These are phyloP conservation scores for Mediolabrus comicus DNA, from an alignment of 108 stramenopile species.

Conservation along the genomic window DNA sequence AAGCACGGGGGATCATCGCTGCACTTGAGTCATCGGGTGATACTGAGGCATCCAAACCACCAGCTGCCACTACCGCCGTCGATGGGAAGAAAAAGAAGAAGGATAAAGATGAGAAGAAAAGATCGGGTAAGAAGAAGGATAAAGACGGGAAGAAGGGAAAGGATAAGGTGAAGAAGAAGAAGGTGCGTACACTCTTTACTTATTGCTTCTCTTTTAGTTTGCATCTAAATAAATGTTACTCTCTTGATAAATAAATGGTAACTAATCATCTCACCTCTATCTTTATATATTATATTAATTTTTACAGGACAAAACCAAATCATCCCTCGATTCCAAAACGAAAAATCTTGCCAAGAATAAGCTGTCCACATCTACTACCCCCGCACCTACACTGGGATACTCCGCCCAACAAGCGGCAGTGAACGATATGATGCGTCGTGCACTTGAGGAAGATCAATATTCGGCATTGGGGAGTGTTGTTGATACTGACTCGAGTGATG, in stretches of 20 bases:
- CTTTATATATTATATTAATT: background rate
- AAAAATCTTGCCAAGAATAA: background rate
- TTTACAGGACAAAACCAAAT: background rate
- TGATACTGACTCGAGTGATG: constrained; percentile 40
- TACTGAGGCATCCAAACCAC: background rate
- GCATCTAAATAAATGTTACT: background rate
- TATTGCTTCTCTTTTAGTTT: background rate
- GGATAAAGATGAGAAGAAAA: constrained; percentile 18
- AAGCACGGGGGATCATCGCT: background rate
- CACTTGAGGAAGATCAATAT: constrained; percentile 85
- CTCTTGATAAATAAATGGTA: background rate
- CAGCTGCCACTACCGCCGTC: background rate
- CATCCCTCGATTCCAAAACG: background rate
- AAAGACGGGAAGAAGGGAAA: constrained; percentile 3
- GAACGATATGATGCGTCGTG: constrained; percentile 84
- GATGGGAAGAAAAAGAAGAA: constrained; percentile 1
- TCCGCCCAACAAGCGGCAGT: constrained; percentile 73
- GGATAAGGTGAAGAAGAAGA: constrained; percentile 37
- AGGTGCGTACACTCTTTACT: constrained; percentile 10
- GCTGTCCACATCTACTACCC: background rate
- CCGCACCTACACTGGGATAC: constrained; percentile 17
- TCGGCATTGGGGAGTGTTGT: constrained; percentile 75
- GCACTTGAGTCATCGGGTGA: background rate
- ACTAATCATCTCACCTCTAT: background rate
- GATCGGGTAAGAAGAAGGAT: background rate